A percentile compares a stretch with the other conserved stretches of the same genome.
phyloP scores from a whole-genome alignment of 2,329 filamentous ascomycete genomes.

The Aspergillus tamarii region DNA sequence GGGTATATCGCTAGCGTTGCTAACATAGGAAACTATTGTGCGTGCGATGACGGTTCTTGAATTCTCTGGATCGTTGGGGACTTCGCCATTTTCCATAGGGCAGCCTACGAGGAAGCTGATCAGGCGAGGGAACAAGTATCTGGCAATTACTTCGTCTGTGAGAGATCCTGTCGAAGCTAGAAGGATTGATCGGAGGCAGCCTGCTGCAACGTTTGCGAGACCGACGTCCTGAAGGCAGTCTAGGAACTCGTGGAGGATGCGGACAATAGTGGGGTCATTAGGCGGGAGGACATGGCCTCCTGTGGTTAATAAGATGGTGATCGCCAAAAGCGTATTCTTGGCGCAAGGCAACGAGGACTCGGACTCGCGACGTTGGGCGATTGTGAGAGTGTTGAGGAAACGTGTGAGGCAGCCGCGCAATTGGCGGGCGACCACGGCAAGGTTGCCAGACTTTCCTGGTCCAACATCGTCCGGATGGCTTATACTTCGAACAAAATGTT shows the following conservation, averaged over 20 bases:
- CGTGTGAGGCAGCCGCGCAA: conserved; percentile 80
- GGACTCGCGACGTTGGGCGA: conserved; percentile 55
- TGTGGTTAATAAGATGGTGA: conserved; percentile 85
- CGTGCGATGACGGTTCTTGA: conserved; percentile 72
- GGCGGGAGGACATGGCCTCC: conserved; percentile 74
- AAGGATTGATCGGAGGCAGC: conserved; percentile 84
- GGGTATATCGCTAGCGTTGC: conserved; percentile 41
- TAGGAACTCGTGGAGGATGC: conserved; percentile 77
- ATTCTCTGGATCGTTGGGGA: conserved; percentile 68
- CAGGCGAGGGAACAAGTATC: conserved; percentile 74
- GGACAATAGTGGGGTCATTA: conserved; percentile 72
- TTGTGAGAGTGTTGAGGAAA: conserved; percentile 71
- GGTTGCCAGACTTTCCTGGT: conserved; percentile 34
- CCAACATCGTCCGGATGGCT: conserved; percentile 41
- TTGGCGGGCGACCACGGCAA: conserved; percentile 64
- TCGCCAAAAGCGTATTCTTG: conserved; percentile 87
- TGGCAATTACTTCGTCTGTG: conserved; percentile 73
- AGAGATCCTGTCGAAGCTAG: conserved; percentile 63
- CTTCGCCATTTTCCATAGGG: conserved; percentile 62
- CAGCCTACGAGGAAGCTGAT: conserved; percentile 69
- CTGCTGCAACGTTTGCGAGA: conserved; percentile 80
- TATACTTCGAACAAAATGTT: conserved; percentile 83
- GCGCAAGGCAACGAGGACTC: conserved; percentile 83
- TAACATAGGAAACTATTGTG: conserved; percentile 74
- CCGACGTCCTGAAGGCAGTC: conserved; percentile 72